phyloP scores from a whole-genome alignment of 352 stramenopile species.

The Phytophthora kernoviae region DNA sequence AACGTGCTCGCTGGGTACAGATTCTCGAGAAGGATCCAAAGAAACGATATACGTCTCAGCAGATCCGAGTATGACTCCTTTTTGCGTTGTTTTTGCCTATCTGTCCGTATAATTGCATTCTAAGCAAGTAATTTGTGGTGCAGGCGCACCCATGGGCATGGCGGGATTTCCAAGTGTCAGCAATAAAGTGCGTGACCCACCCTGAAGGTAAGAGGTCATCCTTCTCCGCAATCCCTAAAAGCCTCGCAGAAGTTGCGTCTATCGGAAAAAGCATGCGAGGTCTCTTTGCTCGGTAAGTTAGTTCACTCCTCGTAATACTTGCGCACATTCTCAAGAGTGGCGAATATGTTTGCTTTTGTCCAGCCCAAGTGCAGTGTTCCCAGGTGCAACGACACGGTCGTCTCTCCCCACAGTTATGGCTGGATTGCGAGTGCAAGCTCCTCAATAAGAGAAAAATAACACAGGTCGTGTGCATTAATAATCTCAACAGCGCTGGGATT shows the following conservation, averaged over 20 bases:
- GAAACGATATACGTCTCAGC: conserved; percentile 59
- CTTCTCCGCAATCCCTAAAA: conserved; percentile 40
- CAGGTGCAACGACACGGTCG: conserved; percentile 18
- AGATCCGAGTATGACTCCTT: conserved; percentile 63
- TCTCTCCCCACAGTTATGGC: conserved; percentile 31
- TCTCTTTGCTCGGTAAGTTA: conserved; percentile 53
- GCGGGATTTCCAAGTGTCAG: conserved; percentile 72
- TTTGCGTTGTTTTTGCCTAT: not conserved
- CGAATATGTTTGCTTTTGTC: not conserved
- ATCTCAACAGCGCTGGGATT: not conserved
- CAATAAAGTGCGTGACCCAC: conserved; percentile 72
- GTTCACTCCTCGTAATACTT: not conserved
- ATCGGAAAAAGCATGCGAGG: conserved; percentile 64
- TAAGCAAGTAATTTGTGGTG: not conserved
- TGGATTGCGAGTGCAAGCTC: conserved; percentile 16
- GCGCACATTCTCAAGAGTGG: conserved; percentile 4
- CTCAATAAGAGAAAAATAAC: conserved; percentile 2
- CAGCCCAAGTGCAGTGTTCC: conserved; percentile 42
- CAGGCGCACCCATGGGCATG: conserved; percentile 75
- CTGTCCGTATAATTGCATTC: not conserved
- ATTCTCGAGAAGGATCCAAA: conserved; percentile 78
- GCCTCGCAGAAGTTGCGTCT: conserved; percentile 47
- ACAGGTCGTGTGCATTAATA: not conserved
- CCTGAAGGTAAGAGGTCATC: conserved; percentile 47
- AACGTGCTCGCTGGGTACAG: conserved; percentile 21